Evolutionary conservation across 805 yeast genomes (phyloP), one percentile per base, ranked within the genome.

Genomic region (Zygosaccharomyces bailii): DNA sequence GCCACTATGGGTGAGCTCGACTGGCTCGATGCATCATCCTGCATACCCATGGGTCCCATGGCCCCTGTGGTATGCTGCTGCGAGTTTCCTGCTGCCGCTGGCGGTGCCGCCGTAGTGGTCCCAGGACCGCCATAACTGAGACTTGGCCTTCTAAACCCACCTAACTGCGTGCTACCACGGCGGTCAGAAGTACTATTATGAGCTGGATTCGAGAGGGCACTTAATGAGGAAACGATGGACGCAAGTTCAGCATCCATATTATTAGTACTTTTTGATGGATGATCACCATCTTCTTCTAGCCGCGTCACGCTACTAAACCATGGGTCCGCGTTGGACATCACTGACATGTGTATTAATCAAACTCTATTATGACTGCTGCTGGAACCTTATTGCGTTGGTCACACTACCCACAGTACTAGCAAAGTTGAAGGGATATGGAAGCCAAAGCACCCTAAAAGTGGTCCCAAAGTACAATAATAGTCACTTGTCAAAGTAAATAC

Each of bases 151-250:
- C 68, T 56, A 41, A 59, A 63, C 10, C 63, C 58, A 13, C 67
- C 67, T 9, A 63, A 42, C 32, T 57, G 58, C 36, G 51, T 29
- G 17, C 44, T 42, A 23, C 45, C 42, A 20, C 44, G 43, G 24
- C 49, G 59, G 21, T 38, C 45, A 14, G 35, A 43, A n/a, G 36
- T 30, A 43, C 40, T 44, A 35, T 39, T 52, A 39, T 45, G 49
- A 32, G 50, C 39, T 18, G 52, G 57, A 34, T 56, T 56, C 8
- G 68, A 63, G 24, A 60, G 52, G 11, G 66, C 67, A 41, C 67
- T 63, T 37, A 66, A 49, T n/a, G 69, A 65, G 5, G 68, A 61
- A 4, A 66, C 67, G 27, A 64, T 65, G 32, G 66, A 62, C 10
- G 64, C 65, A 34, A 64, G 45, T 43, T 65, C 67, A 14, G 63